A percentile compares a stretch with the other conserved stretches of the same genome.
phyloP scores from a whole-genome alignment of 2,329 filamentous ascomycete genomes.

The Aureobasidium subglaciale region DNA sequence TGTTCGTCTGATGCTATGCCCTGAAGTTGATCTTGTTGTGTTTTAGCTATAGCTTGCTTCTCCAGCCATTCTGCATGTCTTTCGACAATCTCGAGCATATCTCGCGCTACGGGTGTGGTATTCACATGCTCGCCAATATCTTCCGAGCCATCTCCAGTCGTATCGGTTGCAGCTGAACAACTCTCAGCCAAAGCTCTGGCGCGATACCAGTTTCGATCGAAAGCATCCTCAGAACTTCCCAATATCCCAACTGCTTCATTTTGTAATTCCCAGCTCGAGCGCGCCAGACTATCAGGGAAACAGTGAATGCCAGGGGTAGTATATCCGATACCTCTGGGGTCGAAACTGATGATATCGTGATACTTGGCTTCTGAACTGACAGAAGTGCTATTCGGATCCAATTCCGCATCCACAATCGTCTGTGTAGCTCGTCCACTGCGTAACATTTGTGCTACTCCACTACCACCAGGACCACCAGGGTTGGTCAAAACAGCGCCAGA shows the following conservation, averaged over 20 bases:
- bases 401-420: constrained; percentile 26
- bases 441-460: constrained; percentile 33
- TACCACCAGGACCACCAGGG: constrained; percentile 37
- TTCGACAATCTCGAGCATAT: constrained; percentile 44
- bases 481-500: constrained; percentile 44
- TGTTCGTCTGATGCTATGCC: too few relatives aligned
- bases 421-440: constrained; percentile 30
- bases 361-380: constrained; percentile 20
- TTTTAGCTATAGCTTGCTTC: not conserved
- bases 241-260: constrained; percentile 30
- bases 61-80: constrained; percentile 30
- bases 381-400: not conserved
- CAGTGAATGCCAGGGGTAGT: constrained; percentile 29
- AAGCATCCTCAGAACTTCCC: constrained; percentile 33
- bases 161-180: constrained; percentile 17
- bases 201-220: constrained; percentile 34
- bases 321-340: constrained; percentile 35
- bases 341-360: constrained; percentile 36
- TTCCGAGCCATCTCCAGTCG: not conserved
- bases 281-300: constrained; percentile 26
- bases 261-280: constrained; percentile 28
- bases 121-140: constrained; percentile 35
- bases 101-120: constrained; percentile 40
- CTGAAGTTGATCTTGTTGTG: too few relatives aligned
- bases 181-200: constrained; percentile 28